Conservation (phyloP, 345 rosid species). For the Trapa incisa region DNA sequence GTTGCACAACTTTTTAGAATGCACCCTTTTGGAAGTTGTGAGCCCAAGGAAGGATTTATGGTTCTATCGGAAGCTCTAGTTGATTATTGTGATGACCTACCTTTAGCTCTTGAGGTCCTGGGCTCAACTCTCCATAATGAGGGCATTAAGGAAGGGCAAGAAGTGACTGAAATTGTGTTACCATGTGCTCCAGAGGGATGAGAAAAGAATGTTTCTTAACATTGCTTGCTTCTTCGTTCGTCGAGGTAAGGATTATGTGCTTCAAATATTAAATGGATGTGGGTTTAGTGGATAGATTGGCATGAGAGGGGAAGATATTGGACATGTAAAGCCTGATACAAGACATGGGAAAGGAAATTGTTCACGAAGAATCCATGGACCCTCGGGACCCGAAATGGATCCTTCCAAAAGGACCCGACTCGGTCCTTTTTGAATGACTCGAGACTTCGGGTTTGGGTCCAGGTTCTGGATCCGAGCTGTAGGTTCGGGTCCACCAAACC, state of each 20-base stretch:
- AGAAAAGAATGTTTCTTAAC: slow-evolving; percentile 9
- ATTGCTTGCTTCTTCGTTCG: slow-evolving; percentile 12
- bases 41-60: neutral
- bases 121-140: slow-evolving; percentile 5
- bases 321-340: neutral
- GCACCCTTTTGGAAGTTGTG: neutral
- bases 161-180: slow-evolving; percentile 6
- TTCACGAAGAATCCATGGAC: neutral
- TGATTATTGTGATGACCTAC: neutral
- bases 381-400: neutral
- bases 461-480: too few species aligned
- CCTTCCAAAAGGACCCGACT: neutral
- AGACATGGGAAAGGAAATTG: slow-evolving; percentile 4
- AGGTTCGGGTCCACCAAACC: too few species aligned
- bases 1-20: slow-evolving; percentile 4
- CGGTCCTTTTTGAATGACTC: too few species aligned
- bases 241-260: neutral
- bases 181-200: slow-evolving; percentile 3
- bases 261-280: neutral
- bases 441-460: too few species aligned
- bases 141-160: neutral
- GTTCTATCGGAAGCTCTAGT: neutral
- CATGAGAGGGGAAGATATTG: neutral
- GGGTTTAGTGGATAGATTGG: neutral
- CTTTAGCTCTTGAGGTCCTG: slow-evolving; percentile 6